Conservation (phyloP, 2,329 filamentous ascomycete species). For the Paramyrothecium sp. region DNA sequence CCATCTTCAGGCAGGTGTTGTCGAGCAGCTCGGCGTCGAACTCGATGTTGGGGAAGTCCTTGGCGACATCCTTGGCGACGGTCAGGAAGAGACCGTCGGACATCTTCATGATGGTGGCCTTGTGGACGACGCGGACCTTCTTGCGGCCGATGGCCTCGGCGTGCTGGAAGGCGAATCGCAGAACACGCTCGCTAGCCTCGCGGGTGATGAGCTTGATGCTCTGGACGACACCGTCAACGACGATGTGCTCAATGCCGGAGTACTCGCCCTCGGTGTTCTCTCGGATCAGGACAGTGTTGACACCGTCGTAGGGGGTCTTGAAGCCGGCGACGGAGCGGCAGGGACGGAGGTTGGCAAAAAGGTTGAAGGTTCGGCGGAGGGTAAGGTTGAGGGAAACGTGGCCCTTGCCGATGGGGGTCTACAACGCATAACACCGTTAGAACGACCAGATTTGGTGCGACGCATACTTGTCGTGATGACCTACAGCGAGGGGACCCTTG, state of each 20-base stretch:
- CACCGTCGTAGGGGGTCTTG: slow-evolving; percentile 97
- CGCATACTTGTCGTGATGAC: slow-evolving; percentile 27
- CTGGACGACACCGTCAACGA: slow-evolving; percentile 97
- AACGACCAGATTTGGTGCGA: neutral
- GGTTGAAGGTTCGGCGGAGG: slow-evolving; percentile 98
- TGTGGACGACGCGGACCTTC: slow-evolving; percentile 98
- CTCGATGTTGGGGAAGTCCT: slow-evolving; percentile 94
- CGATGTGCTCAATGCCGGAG: slow-evolving; percentile 97
- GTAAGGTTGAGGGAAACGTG: slow-evolving; percentile 99
- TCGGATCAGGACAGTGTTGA: slow-evolving; percentile 96
- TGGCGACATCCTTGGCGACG: slow-evolving; percentile 80
- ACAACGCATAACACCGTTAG: slow-evolving; percentile 1
- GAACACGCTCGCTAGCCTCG: slow-evolving; percentile 90
- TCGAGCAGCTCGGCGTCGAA: slow-evolving; percentile 98
- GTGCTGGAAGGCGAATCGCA: slow-evolving; percentile 98
- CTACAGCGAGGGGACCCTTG: slow-evolving; percentile 93
- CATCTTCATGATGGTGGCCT: slow-evolving; percentile 99
- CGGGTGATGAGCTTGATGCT: slow-evolving; percentile 99
- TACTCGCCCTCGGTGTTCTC: slow-evolving; percentile 99
- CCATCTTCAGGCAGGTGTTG: slow-evolving; percentile 99
- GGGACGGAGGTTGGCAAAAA: slow-evolving; percentile 98
- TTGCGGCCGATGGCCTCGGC: slow-evolving; percentile 89
- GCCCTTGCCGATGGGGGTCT: slow-evolving; percentile 97
- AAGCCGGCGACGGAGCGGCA: slow-evolving; percentile 96
- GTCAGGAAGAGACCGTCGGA: slow-evolving; percentile 96